Conservation (phyloP, 2,329 filamentous ascomycete species). For the Epicoccum sorghinum region DNA sequence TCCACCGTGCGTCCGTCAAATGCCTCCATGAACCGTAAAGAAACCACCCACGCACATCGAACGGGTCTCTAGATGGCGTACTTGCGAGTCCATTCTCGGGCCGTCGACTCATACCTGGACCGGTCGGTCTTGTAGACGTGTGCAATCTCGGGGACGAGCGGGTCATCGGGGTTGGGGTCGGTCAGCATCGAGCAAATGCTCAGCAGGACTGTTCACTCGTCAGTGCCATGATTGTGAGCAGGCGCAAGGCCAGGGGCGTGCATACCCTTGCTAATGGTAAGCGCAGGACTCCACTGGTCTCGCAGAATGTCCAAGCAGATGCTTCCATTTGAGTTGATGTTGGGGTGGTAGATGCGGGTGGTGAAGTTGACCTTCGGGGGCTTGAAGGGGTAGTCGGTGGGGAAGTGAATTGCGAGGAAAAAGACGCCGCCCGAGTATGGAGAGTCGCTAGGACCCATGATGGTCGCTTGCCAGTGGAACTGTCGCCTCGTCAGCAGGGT, state of each 20-base stretch:
- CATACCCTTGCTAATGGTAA: constrained; percentile 97
- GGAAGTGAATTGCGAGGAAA: constrained; percentile 98
- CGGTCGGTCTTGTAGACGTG: constrained; percentile 99
- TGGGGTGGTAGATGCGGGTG: constrained; percentile 98
- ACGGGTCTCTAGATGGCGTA: constrained; percentile 78
- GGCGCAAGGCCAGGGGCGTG: not conserved
- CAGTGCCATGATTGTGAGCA: constrained; percentile 17
- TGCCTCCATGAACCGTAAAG: constrained; percentile 35
- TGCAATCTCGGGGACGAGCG: constrained; percentile 97
- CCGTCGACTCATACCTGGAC: constrained; percentile 92
- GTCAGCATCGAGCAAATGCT: constrained; percentile 99
- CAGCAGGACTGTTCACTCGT: constrained; percentile 72
- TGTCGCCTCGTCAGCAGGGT: constrained; percentile 53
- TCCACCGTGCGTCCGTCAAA: constrained; percentile 24
- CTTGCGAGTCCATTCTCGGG: constrained; percentile 98
- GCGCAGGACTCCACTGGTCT: constrained; percentile 98
- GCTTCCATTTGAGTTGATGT: constrained; percentile 99
- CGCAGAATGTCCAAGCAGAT: constrained; percentile 98
- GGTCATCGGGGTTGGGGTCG: constrained; percentile 98
- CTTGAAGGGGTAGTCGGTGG: constrained; percentile 99
- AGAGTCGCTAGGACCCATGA: constrained; percentile 98
- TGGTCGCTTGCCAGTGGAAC: constrained; percentile 99
- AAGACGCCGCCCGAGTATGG: constrained; percentile 98
- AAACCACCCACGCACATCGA: constrained; percentile 26
- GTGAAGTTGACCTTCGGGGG: constrained; percentile 99